Base-by-base conservation (phyloP, 192 early-diverging fungal species). In the Funneliformis geosporum region DNA sequence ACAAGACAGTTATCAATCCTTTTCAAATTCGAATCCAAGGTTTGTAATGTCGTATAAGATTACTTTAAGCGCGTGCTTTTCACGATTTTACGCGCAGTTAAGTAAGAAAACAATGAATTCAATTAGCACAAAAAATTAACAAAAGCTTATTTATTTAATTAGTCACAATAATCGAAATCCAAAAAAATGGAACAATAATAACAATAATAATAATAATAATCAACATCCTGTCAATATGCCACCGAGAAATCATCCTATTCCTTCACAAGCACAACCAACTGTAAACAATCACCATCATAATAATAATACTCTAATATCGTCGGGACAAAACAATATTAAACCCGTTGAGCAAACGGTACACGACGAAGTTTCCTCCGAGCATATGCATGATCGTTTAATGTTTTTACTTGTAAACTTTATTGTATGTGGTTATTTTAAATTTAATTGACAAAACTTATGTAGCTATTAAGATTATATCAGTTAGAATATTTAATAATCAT, bases 371-470 rank as follows among this genome's bases (percentile, higher is more conserved):
- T 80, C 83, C 8, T 40, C 71, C 10, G 83, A 83, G 23, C 84
- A 87, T 38, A 84, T 90, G 88, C 92, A 93, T 42, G 89, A 92
- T 50, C 85, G 90, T 39, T 87, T 91, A 83, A 82, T 92, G 28
- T 94, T 90, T 71, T 66, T 92, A 38, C 82, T 94, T 46, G 83
- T 87, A 23, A 89, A 90, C 81, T 81, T 94, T 81, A 86, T 91
- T 75, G 92, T 93, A 90, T 83, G 87, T 83, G 18, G 23, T 75
- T 60, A 5, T 10, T 46, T 42, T 73, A 12, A 55, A 27, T 55
- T 28, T 23, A 65, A 38, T 73, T 73, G 16, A 23, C n/a, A 39
- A 39, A n/a, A 70, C n/a, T 21, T 62, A 64, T n/a, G 28, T 16
- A 10, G n/a, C n/a, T n/a, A n/a, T n/a, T n/a, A n/a, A n/a, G n/a